phyloP scores from a whole-genome alignment of 345 rosid genomes.

The Bretschneidera sinensis region DNA sequence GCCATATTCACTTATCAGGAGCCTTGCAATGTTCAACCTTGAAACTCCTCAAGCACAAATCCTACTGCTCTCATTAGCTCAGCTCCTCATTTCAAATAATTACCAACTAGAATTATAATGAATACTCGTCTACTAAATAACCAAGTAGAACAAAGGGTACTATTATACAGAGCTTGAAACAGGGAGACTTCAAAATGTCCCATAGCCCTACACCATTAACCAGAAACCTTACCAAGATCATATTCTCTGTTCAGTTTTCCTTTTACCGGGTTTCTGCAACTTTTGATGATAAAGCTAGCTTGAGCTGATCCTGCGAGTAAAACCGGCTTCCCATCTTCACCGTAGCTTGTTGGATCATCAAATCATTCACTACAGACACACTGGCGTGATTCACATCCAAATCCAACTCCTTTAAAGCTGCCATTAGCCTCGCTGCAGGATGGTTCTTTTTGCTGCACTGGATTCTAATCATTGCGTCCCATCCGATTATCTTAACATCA shows the following conservation, averaged over 20 bases:
- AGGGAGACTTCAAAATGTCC: slow-evolving; percentile 45
- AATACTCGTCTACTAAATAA: slow-evolving; percentile 17
- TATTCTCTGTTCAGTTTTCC: neutral
- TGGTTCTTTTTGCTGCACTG: slow-evolving; percentile 78
- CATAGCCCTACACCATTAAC: slow-evolving; percentile 13
- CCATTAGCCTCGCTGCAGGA: slow-evolving; percentile 87
- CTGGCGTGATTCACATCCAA: slow-evolving; percentile 89
- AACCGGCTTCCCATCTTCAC: slow-evolving; percentile 80
- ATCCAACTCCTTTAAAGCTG: slow-evolving; percentile 77
- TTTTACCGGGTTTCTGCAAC: slow-evolving; percentile 42
- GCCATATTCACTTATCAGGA: slow-evolving; percentile 20
- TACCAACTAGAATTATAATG: slow-evolving; percentile 20
- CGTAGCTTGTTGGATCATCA: slow-evolving; percentile 97
- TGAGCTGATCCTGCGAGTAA: slow-evolving; percentile 82
- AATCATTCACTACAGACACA: slow-evolving; percentile 73
- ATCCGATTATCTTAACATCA: slow-evolving; percentile 83
- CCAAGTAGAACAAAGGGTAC: slow-evolving; percentile 16
- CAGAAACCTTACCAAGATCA: neutral
- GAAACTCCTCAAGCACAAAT: neutral
- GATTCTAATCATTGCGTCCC: slow-evolving; percentile 83
- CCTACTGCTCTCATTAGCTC: slow-evolving; percentile 14
- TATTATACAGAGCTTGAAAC: slow-evolving; percentile 32
- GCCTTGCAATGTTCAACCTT: slow-evolving; percentile 11
- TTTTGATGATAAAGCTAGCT: slow-evolving; percentile 52
- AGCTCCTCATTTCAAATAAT: slow-evolving; percentile 12